Percentiles rank a stretch among this genome's conserved stretches.
Conservation (phyloP, 2,329 filamentous ascomycete species). For the Purpureocillium takamizusanense region DNA sequence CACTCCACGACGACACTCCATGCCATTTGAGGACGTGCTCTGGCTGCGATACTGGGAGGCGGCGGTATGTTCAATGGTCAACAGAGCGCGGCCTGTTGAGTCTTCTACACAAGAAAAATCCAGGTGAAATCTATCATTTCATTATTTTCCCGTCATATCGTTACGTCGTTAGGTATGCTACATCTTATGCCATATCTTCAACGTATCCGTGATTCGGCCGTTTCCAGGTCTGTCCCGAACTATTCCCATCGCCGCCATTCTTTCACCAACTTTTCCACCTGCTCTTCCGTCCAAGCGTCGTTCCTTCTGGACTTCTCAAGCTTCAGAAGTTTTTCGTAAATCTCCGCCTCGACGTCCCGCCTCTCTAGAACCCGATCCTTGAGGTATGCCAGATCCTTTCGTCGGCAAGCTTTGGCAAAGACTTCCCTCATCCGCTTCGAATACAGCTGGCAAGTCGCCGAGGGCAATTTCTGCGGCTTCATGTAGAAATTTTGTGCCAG, state of each 20-base stretch:
- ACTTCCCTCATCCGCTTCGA: slow-evolving; percentile 68
- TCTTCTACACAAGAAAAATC: too few species aligned
- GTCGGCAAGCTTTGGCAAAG: slow-evolving; percentile 58
- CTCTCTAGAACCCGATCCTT: slow-evolving; percentile 47
- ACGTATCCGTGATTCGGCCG: background rate
- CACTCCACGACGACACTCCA: too few species aligned
- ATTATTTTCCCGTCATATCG: slow-evolving; percentile 2
- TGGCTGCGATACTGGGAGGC: too few species aligned
- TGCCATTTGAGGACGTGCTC: too few species aligned
- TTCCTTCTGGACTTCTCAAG: slow-evolving; percentile 26
- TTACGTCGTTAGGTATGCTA: slow-evolving; percentile 2
- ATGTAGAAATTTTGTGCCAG: slow-evolving; percentile 59
- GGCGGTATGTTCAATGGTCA: too few species aligned
- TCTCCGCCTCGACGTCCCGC: slow-evolving; percentile 49
- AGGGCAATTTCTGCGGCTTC: slow-evolving; percentile 44
- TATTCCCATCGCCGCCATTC: slow-evolving; percentile 53
- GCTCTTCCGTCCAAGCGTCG: slow-evolving; percentile 28
- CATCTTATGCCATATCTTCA: background rate
- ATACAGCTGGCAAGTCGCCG: slow-evolving; percentile 68
- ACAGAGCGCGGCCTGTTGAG: too few species aligned
- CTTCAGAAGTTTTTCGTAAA: slow-evolving; percentile 42
- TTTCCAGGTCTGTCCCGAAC: slow-evolving; percentile 8
- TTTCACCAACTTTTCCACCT: slow-evolving; percentile 38
- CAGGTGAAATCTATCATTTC: background rate
- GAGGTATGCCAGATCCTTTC: slow-evolving; percentile 59